phyloP scores from a whole-genome alignment of 2,329 filamentous ascomycete genomes.

The Hymenoscyphus salicellus region DNA sequence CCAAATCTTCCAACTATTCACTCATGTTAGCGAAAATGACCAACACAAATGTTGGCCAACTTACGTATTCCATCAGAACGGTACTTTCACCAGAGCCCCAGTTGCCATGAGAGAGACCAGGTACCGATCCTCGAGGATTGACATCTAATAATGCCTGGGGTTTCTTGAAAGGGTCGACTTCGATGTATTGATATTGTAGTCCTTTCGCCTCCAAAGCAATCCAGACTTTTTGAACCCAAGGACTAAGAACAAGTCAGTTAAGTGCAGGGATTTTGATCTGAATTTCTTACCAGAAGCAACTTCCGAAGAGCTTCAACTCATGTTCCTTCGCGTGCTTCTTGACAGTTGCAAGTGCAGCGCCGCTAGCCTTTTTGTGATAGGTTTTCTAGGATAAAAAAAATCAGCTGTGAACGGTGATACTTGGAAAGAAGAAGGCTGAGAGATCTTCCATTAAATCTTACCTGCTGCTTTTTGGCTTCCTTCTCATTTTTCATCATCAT shows the following conservation, averaged over 20 bases:
- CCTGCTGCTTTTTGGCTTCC: constrained; percentile 59
- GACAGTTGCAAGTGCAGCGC: constrained; percentile 65
- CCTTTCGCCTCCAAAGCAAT: constrained; percentile 80
- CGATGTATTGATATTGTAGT: constrained; percentile 79
- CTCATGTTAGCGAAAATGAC: constrained; percentile 1
- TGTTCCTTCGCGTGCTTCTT: constrained; percentile 67
- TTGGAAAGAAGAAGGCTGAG: neutral
- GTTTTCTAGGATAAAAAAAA: constrained; percentile 52
- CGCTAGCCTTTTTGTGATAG: constrained; percentile 69
- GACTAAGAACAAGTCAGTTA: constrained; percentile 41
- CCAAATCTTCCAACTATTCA: constrained; percentile 68
- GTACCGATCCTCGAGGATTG: constrained; percentile 73
- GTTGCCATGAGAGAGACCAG: constrained; percentile 71
- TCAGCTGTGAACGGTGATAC: neutral
- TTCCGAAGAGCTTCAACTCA: constrained; percentile 74
- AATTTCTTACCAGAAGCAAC: constrained; percentile 71
- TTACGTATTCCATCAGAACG: constrained; percentile 80
- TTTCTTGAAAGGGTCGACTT: constrained; percentile 76
- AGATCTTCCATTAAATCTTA: constrained; percentile 39
- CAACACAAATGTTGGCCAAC: constrained; percentile 27
- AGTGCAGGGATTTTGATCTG: neutral
- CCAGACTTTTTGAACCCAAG: constrained; percentile 86
- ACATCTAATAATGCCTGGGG: constrained; percentile 69
- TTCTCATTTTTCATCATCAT: constrained; percentile 62
- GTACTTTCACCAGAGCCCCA: constrained; percentile 82